These are phyloP conservation scores for Paspalum notatum DNA, from an alignment of 176 grass and related monocot genomes.

Conservation along the genomic window DNA sequence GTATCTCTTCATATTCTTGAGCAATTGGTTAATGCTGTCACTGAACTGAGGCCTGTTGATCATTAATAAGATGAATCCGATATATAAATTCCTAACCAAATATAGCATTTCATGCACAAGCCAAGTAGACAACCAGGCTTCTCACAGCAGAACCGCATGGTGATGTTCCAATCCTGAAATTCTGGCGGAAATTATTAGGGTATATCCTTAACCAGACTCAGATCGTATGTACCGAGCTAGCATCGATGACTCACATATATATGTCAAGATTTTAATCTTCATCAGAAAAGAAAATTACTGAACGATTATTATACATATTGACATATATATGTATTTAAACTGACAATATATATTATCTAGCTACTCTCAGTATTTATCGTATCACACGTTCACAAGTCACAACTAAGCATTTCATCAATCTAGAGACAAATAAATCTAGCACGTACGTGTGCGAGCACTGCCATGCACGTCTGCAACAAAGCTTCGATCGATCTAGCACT, in stretches of 20 bases:
- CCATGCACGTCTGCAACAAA: neutral
- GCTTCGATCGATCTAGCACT: conserved; percentile 9
- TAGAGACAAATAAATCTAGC: neutral
- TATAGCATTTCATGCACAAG: neutral
- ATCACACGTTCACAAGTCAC: neutral
- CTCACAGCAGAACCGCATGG: neutral
- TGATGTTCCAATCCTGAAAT: conserved; percentile 8
- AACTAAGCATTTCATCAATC: neutral
- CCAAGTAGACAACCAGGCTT: neutral
- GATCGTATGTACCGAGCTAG: neutral
- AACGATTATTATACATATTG: neutral
- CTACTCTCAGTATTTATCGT: neutral
- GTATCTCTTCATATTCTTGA: neutral
- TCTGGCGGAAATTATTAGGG: neutral
- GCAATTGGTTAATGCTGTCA: neutral
- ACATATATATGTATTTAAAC: conserved; percentile 25
- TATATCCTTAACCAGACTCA: neutral
- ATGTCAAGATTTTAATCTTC: neutral
- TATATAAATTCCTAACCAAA: neutral
- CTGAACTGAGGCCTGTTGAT: neutral
- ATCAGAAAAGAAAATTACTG: conserved; percentile 20
- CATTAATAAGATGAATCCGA: neutral
- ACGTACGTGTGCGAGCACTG: neutral
- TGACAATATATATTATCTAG: conserved; percentile 10
- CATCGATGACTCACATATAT: neutral